A percentile compares a stretch with the other conserved stretches of the same genome.
Evolutionary conservation across 805 yeast genomes (phyloP).

Genomic region (Wickerhamiella spandovensis): DNA sequence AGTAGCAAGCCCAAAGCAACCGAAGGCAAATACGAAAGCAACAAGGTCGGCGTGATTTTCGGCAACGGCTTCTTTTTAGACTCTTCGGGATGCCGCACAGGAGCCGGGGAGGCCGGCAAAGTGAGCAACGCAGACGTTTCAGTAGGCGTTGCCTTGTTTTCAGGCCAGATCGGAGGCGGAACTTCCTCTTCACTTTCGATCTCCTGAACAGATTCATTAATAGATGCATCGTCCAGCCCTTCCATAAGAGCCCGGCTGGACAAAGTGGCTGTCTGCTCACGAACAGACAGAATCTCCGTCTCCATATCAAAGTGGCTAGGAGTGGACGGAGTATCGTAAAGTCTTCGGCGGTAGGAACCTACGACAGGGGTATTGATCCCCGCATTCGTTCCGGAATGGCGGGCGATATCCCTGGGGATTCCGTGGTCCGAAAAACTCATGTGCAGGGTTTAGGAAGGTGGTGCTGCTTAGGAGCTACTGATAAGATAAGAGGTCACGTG

Average conservation of each 20-base stretch:
- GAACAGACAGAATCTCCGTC: conserved; percentile 10
- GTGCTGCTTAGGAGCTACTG: background rate
- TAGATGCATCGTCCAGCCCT: conserved; percentile 4
- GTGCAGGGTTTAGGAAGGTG: background rate
- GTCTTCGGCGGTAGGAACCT: background rate
- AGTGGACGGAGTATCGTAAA: background rate
- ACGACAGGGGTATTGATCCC: background rate
- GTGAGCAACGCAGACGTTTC: background rate
- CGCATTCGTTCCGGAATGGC: background rate
- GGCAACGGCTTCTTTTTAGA: background rate
- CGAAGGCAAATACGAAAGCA: conserved; percentile 44
- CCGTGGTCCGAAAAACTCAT: background rate
- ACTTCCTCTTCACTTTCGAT: background rate
- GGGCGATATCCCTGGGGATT: background rate
- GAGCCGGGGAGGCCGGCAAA: background rate
- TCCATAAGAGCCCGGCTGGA: conserved; percentile 14
- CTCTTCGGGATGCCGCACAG: background rate
- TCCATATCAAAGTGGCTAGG: conserved; percentile 4
- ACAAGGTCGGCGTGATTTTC: background rate
- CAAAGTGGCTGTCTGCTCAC: conserved; percentile 15
- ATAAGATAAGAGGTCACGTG: background rate
- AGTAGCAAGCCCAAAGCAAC: conserved; percentile 74
- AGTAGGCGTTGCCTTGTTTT: background rate
- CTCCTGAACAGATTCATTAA: background rate
- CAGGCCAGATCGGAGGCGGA: background rate